Base-by-base conservation (phyloP, 805 yeast species). In the Candida sphagnicola region DNA sequence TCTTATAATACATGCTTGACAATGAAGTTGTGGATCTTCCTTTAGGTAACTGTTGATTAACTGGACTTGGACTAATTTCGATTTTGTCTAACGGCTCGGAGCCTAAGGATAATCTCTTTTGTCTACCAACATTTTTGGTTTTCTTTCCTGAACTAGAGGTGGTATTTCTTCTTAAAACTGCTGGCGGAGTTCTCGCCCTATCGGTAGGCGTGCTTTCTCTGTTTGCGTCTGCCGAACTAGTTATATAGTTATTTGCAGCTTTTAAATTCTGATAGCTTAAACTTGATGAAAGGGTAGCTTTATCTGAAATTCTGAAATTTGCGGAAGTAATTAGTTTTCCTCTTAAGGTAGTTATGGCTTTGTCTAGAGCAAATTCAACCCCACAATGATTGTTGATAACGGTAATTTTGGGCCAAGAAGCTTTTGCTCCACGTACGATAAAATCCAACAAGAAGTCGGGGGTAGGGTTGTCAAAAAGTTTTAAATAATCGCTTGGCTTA, bases 391-490 rank as follows among this genome's bases (percentile, higher is more conserved):
- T 91, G 48, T 82, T 75, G 34, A 91, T 87, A 31, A 90, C 72
- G 2, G 95, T 78, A 4, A 93, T 60, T 53, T 87, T 86, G 0
- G 96, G 95, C 97, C 98, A 91, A 0, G 96, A 82, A 0, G 96
- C 91, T 41, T 86, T 67, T 1, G 95, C 93, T 1, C 98, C 99
- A 45, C 95, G 73, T 28, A 80, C 70, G 2, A 83, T 75, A 42
- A 85, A 77, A 41, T 82, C 83, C 33, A 80, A 58, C 31, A 90
- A 58, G 50, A 85, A 87, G 38, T 78, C 85, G 0, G 85, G 80
- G 0, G 90, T 75, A 1, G 99, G 99, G 53, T 93, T 91, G 15
- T 75, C 72, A 48, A 93, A 70, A 23, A 93, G 58, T 40, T 77
- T 78, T 26, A 71, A 61, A 35, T 86, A 63, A 45, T 87, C 89